Base-by-base conservation (phyloP, 1,139 yeast genomes). In the Geotrichum cucujoidarum region DNA sequence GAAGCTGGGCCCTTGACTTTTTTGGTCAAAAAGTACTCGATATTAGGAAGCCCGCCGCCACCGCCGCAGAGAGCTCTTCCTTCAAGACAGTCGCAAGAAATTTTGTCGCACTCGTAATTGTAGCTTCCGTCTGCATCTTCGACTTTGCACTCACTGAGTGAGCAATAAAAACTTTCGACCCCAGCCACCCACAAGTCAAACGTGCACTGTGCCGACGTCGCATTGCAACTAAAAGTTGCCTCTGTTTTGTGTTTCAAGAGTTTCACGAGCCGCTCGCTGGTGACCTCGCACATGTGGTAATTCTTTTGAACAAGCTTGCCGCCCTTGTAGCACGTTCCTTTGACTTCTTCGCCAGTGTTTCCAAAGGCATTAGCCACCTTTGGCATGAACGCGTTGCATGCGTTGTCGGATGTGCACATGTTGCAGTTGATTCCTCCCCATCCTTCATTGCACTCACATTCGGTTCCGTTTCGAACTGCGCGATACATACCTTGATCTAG, bases 341-440 rank as follows among this genome's bases (percentile, higher is more conserved):
- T 71, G 50, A 88, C 68, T 0, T 87, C 95, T 6, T 6, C 6
- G 10, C 10, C 27, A n/a, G n/a, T n/a, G 27, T 10, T 10, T 6
- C 27, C 27, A 6, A 24, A 24, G 6, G 27, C 27, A 10, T 24
- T 24, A 6, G 27, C 6, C 27, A 24, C 27, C 49, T 82, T 90
- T 0, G 97, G 97, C 81, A 92, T 80, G 57, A 92, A 85, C 0
- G 84, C 70, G 62, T 87, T 87, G 69, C 98, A 92, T 1, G 83
- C 84, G 3, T 71, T 65, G 63, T 92, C 95, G 3, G 64, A 62
- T 20, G 75, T 71, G 67, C 98, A 92, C 65, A 71, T 44, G 52
- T 92, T 92, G 73, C 98, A 92, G 63, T 92, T 92, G 61, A 92
- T 85, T 40, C 98, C 97, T 4, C 72, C 70, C 98, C 97, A 92